A percentile compares a stretch with the other conserved stretches of the same genome.
These are phyloP conservation scores for Fusarium sp. DNA, from an alignment of 2,329 filamentous ascomycete genomes.

Conservation along the genomic window DNA sequence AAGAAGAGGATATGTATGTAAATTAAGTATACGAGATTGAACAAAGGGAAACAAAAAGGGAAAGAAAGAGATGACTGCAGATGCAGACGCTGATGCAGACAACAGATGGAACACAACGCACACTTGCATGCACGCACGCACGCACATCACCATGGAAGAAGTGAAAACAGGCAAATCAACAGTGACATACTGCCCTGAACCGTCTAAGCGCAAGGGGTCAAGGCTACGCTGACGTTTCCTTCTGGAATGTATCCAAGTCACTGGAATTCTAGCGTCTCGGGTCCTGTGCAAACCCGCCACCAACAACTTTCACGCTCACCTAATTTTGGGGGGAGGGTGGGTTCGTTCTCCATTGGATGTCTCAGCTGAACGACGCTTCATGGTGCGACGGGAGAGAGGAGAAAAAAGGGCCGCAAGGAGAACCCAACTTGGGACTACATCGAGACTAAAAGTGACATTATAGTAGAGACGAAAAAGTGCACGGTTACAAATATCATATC, in stretches of 20 bases:
- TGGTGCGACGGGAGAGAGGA: conserved; percentile 7
- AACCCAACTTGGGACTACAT: conserved; percentile 1
- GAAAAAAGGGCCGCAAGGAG: conserved; percentile 5
- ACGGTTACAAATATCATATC: conserved; percentile 6
- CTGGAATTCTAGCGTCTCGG: conserved; percentile 31
- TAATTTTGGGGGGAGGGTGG: not conserved
- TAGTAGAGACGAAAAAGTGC: not conserved
- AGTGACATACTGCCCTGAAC: not conserved
- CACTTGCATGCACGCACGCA: not conserved
- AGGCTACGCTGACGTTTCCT: not conserved
- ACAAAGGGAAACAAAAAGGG: conserved; percentile 1
- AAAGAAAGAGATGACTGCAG: not conserved
- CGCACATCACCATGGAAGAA: not conserved
- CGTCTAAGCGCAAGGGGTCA: not conserved
- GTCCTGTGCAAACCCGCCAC: not conserved
- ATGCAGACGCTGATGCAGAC: not conserved
- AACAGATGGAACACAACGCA: not conserved
- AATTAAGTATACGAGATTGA: conserved; percentile 14
- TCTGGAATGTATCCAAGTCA: conserved; percentile 31
- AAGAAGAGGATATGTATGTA: not conserved
- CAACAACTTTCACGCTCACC: not conserved
- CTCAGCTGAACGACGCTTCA: not conserved
- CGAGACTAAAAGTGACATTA: not conserved
- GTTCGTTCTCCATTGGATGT: not conserved
- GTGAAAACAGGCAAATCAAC: conserved; percentile 4